Percentiles rank a stretch among this genome's conserved stretches.
phyloP scores from a whole-genome alignment of 768 basidiomycete species.

The Polyporus arcularius region DNA sequence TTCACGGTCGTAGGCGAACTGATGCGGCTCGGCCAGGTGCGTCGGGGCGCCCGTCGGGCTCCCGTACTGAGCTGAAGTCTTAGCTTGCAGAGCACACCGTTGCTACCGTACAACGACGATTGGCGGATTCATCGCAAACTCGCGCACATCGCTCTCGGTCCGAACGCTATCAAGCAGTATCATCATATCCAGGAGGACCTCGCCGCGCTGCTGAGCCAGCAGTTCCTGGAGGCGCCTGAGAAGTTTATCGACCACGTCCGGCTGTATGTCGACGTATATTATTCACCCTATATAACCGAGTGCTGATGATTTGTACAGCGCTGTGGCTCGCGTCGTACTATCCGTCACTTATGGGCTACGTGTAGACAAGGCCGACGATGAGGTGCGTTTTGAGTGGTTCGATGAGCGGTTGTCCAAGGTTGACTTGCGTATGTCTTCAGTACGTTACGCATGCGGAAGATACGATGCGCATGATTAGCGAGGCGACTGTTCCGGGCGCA shows the following conservation, averaged over 20 bases:
- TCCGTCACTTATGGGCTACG: slow-evolving; percentile 12
- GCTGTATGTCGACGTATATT: slow-evolving; percentile 1
- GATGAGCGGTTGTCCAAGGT: neutral
- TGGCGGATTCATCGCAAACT: slow-evolving; percentile 32
- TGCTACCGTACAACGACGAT: slow-evolving; percentile 26
- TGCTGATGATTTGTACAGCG: neutral
- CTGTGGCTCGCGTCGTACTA: slow-evolving; percentile 2
- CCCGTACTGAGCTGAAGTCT: neutral
- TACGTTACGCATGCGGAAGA: slow-evolving; percentile 42
- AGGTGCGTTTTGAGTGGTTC: neutral
- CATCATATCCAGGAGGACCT: slow-evolving; percentile 32
- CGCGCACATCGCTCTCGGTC: slow-evolving; percentile 31
- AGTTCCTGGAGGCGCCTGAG: slow-evolving; percentile 4
- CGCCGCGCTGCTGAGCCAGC: slow-evolving; percentile 17
- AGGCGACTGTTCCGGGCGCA: slow-evolving; percentile 39
- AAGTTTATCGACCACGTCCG: slow-evolving; percentile 12
- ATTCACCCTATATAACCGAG: neutral
- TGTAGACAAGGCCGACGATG: slow-evolving; percentile 5
- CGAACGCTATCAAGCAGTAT: slow-evolving; percentile 35
- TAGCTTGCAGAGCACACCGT: slow-evolving; percentile 24
- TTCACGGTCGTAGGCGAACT: slow-evolving; percentile 41
- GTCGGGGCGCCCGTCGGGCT: neutral
- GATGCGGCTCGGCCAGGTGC: slow-evolving; percentile 29
- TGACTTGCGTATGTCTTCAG: slow-evolving; percentile 11
- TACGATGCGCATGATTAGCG: slow-evolving; percentile 33